Percentiles rank a stretch among this genome's conserved stretches.
These are phyloP conservation scores for Paecilomyces fulvus DNA, from an alignment of 2,329 filamentous ascomycete species.

Conservation along the genomic window DNA sequence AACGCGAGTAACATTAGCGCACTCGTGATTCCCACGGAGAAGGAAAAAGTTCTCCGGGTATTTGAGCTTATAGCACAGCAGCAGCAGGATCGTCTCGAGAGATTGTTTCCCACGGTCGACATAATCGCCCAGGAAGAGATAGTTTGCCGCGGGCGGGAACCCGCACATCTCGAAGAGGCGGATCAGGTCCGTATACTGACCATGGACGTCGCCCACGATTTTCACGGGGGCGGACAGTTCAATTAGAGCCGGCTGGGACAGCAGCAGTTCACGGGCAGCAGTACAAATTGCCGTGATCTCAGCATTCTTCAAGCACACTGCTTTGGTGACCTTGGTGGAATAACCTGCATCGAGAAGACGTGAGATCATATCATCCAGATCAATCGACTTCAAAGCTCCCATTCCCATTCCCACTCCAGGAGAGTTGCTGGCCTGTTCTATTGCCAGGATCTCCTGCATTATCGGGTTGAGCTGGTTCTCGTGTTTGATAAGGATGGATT, in stretches of 20 bases:
- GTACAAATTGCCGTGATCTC: slow-evolving; percentile 93
- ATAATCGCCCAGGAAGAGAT: slow-evolving; percentile 90
- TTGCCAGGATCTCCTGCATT: neutral
- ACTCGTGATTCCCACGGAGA: slow-evolving; percentile 90
- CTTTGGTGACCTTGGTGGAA: slow-evolving; percentile 93
- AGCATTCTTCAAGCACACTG: slow-evolving; percentile 92
- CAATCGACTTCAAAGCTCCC: slow-evolving; percentile 82
- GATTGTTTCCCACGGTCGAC: slow-evolving; percentile 95
- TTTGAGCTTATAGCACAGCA: slow-evolving; percentile 95
- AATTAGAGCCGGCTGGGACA: slow-evolving; percentile 83
- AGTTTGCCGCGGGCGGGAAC: slow-evolving; percentile 86
- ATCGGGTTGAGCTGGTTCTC: slow-evolving; percentile 63
- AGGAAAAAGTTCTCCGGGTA: slow-evolving; percentile 97
- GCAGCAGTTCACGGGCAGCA: slow-evolving; percentile 76
- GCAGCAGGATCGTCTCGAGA: slow-evolving; percentile 82
- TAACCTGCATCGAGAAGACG: slow-evolving; percentile 90
- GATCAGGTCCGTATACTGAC: slow-evolving; percentile 92
- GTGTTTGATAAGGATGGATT: slow-evolving; percentile 82
- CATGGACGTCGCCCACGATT: slow-evolving; percentile 94
- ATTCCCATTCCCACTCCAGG: slow-evolving; percentile 57
- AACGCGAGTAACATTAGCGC: slow-evolving; percentile 88
- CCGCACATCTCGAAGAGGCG: slow-evolving; percentile 98
- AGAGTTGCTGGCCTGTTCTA: neutral
- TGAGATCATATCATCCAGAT: slow-evolving; percentile 95
- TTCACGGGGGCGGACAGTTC: slow-evolving; percentile 94